These are phyloP conservation scores for Fusarium succisae DNA, from an alignment of 2,329 filamentous ascomycete genomes.

Conservation along the genomic window DNA sequence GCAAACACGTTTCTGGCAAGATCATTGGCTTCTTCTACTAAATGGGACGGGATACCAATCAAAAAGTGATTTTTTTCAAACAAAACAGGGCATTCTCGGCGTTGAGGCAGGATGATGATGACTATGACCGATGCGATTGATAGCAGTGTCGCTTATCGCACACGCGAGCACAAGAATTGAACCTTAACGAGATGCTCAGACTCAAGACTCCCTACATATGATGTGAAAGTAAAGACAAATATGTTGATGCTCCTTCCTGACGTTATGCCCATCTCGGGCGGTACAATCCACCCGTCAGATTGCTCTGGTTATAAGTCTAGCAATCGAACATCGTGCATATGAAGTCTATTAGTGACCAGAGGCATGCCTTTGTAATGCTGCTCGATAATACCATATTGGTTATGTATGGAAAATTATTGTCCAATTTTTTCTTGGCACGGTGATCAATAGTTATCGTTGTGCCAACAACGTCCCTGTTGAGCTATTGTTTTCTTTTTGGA, in stretches of 20 bases:
- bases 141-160: conserved; percentile 46
- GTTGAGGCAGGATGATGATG: conserved; percentile 49
- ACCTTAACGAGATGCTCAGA: conserved; percentile 46
- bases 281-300: neutral
- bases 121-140: conserved; percentile 50
- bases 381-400: neutral
- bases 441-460: conserved; percentile 20
- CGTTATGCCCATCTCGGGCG: neutral
- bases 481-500: conserved; percentile 23
- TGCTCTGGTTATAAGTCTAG: neutral
- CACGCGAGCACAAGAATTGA: conserved; percentile 49
- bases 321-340: neutral
- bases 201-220: conserved; percentile 4
- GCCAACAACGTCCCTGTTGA: conserved; percentile 7
- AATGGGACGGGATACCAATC: conserved; percentile 43
- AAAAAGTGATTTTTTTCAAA: conserved; percentile 41
- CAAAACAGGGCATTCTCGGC: conserved; percentile 48
- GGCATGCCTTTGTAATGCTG: neutral
- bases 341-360: neutral
- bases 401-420: neutral
- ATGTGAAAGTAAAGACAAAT: neutral
- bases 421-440: neutral
- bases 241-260: neutral
- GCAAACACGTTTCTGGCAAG: conserved; percentile 99
- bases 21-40: conserved; percentile 99